Conservation (phyloP, 176 grass and related monocot genomes). For the Typha latifolia region DNA sequence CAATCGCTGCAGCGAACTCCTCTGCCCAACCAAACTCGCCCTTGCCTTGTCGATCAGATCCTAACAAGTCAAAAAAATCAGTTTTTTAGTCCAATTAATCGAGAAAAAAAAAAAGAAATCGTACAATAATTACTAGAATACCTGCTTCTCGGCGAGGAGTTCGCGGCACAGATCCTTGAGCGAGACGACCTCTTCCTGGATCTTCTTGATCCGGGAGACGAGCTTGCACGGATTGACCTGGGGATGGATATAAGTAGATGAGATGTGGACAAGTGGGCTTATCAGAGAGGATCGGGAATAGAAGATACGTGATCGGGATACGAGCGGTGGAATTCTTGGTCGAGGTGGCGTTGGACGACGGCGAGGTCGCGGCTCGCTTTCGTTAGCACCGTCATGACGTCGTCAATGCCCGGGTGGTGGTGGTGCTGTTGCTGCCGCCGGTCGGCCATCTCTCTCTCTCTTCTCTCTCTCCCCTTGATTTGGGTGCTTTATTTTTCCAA, state of each 20-base stretch:
- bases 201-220: slow-evolving; percentile 62
- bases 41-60: slow-evolving; percentile 67
- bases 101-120: too few species aligned
- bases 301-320: slow-evolving; percentile 51
- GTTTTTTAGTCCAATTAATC: background rate
- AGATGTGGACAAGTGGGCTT: background rate
- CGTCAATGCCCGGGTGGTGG: slow-evolving; percentile 43
- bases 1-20: slow-evolving; percentile 33
- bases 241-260: slow-evolving; percentile 10
- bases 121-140: background rate
- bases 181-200: slow-evolving; percentile 45
- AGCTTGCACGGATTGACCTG: slow-evolving; percentile 71
- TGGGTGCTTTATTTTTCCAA: background rate
- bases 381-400: slow-evolving; percentile 42
- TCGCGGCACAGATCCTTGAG: slow-evolving; percentile 67
- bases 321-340: slow-evolving; percentile 50
- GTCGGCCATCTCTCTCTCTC: slow-evolving; percentile 11
- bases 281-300: background rate
- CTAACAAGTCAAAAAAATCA: slow-evolving; percentile 15
- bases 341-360: slow-evolving; percentile 52
- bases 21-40: slow-evolving; percentile 51
- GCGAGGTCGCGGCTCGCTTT: slow-evolving; percentile 38
- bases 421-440: slow-evolving; percentile 14
- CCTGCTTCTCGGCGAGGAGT: slow-evolving; percentile 68
- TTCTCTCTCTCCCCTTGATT: background rate